These are phyloP conservation scores for Globisporangium uncinulatum DNA, from an alignment of 352 stramenopile genomes.

Conservation along the genomic window DNA sequence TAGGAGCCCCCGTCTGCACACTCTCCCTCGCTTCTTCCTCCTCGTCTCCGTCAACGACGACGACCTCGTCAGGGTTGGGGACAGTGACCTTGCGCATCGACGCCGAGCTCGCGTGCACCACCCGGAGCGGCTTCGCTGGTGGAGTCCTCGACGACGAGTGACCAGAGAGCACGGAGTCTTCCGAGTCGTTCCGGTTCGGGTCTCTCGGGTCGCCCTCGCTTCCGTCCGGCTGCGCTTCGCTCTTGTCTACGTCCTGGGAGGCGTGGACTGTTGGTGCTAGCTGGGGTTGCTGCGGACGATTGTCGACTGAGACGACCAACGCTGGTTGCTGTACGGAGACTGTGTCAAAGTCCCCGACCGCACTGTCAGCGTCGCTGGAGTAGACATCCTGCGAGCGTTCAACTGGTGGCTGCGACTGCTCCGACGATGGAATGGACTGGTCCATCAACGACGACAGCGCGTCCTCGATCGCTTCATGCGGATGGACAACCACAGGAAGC, in stretches of 20 bases:
- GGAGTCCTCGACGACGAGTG: constrained; percentile 21
- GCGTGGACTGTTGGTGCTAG: not conserved
- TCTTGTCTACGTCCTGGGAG: not conserved
- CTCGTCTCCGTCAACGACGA: not conserved
- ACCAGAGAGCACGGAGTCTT: constrained; percentile 16
- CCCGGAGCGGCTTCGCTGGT: constrained; percentile 9
- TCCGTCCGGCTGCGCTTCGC: not conserved
- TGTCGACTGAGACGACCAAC: too few relatives aligned
- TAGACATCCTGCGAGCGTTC: too few relatives aligned
- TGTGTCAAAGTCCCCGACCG: too few relatives aligned
- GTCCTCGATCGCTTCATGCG: not conserved
- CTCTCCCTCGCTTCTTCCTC: not conserved
- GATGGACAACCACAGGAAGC: not conserved
- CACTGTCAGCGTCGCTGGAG: too few relatives aligned
- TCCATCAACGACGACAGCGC: constrained; percentile 3
- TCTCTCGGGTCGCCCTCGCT: constrained; percentile 14
- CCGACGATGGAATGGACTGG: constrained; percentile 16
- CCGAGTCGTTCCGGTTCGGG: constrained; percentile 12
- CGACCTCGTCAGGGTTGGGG: not conserved
- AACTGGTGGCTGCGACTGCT: constrained; percentile 19
- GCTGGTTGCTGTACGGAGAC: too few relatives aligned
- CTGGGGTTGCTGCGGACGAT: constrained; percentile 1
- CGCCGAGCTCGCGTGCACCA: not conserved
- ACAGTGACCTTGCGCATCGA: not conserved
- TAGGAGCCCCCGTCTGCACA: not conserved